Evolutionary conservation across 495 filamentous ascomycete species (phyloP).

Genomic region (Glarea lozoyensis): DNA sequence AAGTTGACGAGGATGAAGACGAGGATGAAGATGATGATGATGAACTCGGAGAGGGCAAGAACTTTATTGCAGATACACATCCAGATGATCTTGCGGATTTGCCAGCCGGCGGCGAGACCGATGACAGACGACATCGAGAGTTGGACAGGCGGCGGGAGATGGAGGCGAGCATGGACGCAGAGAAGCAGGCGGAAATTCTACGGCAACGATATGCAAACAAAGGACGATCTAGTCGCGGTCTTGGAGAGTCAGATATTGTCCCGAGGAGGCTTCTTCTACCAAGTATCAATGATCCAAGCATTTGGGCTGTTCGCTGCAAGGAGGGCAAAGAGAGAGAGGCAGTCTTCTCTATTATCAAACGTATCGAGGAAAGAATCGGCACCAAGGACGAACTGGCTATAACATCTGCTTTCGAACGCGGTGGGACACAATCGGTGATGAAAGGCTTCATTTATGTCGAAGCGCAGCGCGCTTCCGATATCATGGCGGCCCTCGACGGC

Average conservation of each 20-base stretch:
- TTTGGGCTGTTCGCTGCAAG: constrained; percentile 91
- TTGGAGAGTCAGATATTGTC: constrained; percentile 57
- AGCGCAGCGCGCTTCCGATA: constrained; percentile 75
- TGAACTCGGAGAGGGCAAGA: constrained; percentile 70
- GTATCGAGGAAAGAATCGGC: constrained; percentile 67
- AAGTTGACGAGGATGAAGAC: constrained; percentile 89
- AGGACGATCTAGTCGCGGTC: constrained; percentile 44
- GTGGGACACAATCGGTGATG: constrained; percentile 61
- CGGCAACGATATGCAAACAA: constrained; percentile 72
- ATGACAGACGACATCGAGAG: constrained; percentile 89
- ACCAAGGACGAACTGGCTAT: constrained; percentile 71
- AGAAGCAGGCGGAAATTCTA: constrained; percentile 81
- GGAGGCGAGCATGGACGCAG: constrained; percentile 77
- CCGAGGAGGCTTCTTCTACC: constrained; percentile 86
- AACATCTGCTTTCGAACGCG: constrained; percentile 83
- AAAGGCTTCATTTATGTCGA: constrained; percentile 94
- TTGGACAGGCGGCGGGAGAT: constrained; percentile 86
- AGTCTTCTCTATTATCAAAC: constrained; percentile 73
- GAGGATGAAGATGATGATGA: constrained; percentile 82
- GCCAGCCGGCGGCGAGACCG: constrained; percentile 68
- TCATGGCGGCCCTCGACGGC: constrained; percentile 70
- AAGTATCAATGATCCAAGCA: constrained; percentile 88
- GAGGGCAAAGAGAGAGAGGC: constrained; percentile 92
- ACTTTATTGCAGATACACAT: constrained; percentile 79
- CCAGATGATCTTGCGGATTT: constrained; percentile 80